Conservation (phyloP, 2,329 filamentous ascomycete genomes). For the Paradendryphiella salina region DNA sequence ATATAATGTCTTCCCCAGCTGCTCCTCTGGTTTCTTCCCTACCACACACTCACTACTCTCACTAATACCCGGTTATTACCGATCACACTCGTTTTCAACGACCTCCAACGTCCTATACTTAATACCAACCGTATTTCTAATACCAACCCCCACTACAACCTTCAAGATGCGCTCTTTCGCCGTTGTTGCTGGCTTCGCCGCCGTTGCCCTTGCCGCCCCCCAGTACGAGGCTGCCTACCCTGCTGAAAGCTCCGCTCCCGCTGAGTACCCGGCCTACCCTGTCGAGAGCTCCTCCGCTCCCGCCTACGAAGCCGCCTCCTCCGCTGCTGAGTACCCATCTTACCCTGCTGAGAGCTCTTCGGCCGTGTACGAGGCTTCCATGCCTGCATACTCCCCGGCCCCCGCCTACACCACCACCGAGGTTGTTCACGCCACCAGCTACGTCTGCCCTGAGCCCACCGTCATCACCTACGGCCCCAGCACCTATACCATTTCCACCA, state of each 20-base stretch:
- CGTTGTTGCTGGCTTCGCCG: conserved; percentile 39
- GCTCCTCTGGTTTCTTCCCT: conserved; percentile 26
- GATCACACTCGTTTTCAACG: conserved; percentile 48
- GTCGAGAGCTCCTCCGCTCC: conserved; percentile 3
- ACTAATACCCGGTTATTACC: conserved; percentile 46
- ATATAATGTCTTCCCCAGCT: conserved; percentile 43
- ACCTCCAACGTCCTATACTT: conserved; percentile 35
- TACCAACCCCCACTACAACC: conserved; percentile 28
- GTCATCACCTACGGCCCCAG: conserved; percentile 34
- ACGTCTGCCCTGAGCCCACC: conserved; percentile 31
- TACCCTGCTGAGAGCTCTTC: conserved; percentile 4
- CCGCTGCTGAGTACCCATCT: neutral
- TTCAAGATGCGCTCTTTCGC: conserved; percentile 49
- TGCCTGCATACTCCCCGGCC: neutral
- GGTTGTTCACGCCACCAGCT: conserved; percentile 28
- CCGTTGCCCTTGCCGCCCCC: conserved; percentile 29
- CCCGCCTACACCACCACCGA: conserved; percentile 34
- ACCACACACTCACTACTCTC: conserved; percentile 45
- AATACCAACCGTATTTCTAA: conserved; percentile 44
- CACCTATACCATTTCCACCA: conserved; percentile 42
- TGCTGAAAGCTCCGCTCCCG: conserved; percentile 1
- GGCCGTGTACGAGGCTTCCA: neutral
- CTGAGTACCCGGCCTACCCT: conserved; percentile 9
- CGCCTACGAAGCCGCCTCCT: neutral
- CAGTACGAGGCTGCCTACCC: conserved; percentile 24